phyloP scores from a whole-genome alignment of 257 asterid genomes.

The Solanum sparsipilum region DNA sequence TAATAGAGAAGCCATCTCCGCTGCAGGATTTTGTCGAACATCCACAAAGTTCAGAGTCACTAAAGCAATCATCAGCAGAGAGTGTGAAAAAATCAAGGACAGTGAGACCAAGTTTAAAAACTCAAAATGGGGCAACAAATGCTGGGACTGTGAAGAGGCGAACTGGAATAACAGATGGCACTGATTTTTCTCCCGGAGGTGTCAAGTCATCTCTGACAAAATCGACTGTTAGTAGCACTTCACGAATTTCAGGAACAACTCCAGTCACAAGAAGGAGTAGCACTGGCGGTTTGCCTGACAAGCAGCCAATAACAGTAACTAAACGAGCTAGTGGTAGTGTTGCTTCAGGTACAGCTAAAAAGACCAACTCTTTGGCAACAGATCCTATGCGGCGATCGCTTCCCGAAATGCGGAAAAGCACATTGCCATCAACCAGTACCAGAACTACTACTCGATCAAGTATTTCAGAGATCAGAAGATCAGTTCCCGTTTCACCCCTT shows the following conservation, averaged over 20 bases:
- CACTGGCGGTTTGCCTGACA: slow-evolving; percentile 74
- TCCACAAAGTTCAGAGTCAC: slow-evolving; percentile 7
- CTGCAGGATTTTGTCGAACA: slow-evolving; percentile 20
- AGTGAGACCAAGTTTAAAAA: slow-evolving; percentile 22
- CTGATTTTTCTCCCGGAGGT: slow-evolving; percentile 20
- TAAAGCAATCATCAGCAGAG: slow-evolving; percentile 24
- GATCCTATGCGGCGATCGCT: slow-evolving; percentile 69
- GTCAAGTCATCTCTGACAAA: slow-evolving; percentile 36
- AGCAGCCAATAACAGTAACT: slow-evolving; percentile 35
- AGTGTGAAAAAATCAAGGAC: slow-evolving; percentile 25
- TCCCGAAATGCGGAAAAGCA: slow-evolving; percentile 54
- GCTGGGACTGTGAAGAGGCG: slow-evolving; percentile 26
- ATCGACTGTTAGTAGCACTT: slow-evolving; percentile 64
- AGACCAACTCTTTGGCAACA: slow-evolving; percentile 37
- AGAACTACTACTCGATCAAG: slow-evolving; percentile 36
- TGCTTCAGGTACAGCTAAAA: slow-evolving; percentile 28
- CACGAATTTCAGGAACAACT: slow-evolving; percentile 39
- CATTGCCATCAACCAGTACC: slow-evolving; percentile 34
- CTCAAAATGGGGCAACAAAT: slow-evolving; percentile 16
- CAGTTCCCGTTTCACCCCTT: slow-evolving; percentile 56
- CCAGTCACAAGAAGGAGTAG: slow-evolving; percentile 71
- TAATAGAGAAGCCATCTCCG: slow-evolving; percentile 3
- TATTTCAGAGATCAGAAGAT: slow-evolving; percentile 39
- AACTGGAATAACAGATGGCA: slow-evolving; percentile 24
- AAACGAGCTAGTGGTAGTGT: slow-evolving; percentile 27